Evolutionary conservation across 2,329 filamentous ascomycete species (phyloP).

Genomic region (Arthroderma sp.): DNA sequence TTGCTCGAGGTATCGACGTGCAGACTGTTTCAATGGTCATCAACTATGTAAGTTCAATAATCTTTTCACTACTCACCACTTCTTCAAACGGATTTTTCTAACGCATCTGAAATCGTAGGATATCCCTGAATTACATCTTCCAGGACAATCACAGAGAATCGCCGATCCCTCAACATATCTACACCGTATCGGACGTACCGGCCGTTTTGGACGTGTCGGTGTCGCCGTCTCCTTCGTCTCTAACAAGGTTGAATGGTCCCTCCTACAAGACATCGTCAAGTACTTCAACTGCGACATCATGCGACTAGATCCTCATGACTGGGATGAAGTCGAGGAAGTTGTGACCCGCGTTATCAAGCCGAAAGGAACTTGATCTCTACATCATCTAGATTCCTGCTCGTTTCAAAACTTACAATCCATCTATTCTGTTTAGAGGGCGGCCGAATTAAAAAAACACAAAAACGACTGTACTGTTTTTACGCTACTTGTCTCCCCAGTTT

Average conservation of each 20-base stretch:
- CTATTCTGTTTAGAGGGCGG: too few relatives aligned
- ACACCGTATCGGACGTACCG: conserved; percentile 92
- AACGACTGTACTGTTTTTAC: too few relatives aligned
- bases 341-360: conserved; percentile 70
- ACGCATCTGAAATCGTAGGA: conserved; percentile 30
- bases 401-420: too few relatives aligned
- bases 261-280: conserved; percentile 64
- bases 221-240: conserved; percentile 93
- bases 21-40: conserved; percentile 92
- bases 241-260: conserved; percentile 66
- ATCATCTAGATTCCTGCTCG: background rate
- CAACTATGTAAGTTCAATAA: conserved; percentile 55
- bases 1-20: conserved; percentile 89
- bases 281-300: conserved; percentile 73
- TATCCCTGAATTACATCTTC: conserved; percentile 53
- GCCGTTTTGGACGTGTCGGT: conserved; percentile 89
- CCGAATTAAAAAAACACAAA: too few relatives aligned
- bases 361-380: background rate
- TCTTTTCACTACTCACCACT: background rate
- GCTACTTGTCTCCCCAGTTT: too few relatives aligned
- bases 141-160: conserved; percentile 45
- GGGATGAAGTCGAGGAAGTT: conserved; percentile 74
- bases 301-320: conserved; percentile 70
- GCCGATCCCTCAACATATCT: conserved; percentile 93
- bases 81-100: background rate